Evolutionary conservation across 352 stramenopile genomes (phyloP).

Genomic region (Pythium oligandrum): DNA sequence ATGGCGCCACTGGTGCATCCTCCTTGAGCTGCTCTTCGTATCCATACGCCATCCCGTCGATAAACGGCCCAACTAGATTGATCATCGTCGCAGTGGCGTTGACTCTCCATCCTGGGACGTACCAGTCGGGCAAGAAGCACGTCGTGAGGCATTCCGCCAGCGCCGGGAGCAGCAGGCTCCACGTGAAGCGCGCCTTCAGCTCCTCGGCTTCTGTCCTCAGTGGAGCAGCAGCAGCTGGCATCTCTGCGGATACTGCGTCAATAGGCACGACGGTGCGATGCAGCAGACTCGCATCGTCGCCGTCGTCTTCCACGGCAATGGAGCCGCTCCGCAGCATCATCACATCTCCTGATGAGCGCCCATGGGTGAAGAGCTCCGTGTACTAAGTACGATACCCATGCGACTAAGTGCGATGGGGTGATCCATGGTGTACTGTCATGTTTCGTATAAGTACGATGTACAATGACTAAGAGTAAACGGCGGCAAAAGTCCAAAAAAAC

Average conservation of each 20-base stretch:
- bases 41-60: slow-evolving; percentile 68
- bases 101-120: slow-evolving; percentile 28
- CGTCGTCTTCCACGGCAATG: no score
- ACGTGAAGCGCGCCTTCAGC: slow-evolving; percentile 35
- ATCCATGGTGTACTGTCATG: no score
- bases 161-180: slow-evolving; percentile 61
- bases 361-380: no score
- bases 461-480: no score
- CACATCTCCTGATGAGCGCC: no score
- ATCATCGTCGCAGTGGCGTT: slow-evolving; percentile 67
- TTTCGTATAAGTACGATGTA: no score
- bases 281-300: no score
- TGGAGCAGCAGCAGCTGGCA: slow-evolving; percentile 1
- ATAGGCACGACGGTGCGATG: no score
- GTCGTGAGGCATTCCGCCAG: slow-evolving; percentile 76
- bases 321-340: no score
- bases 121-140: slow-evolving; percentile 63
- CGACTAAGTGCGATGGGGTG: no score
- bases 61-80: slow-evolving; percentile 70
- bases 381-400: no score
- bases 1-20: slow-evolving; percentile 28
- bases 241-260: background rate
- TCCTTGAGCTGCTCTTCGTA: slow-evolving; percentile 40
- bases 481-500: no score
- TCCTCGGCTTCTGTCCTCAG: background rate